Conservation (phyloP, 306 rosid species). For the Citrullus amarus region DNA sequence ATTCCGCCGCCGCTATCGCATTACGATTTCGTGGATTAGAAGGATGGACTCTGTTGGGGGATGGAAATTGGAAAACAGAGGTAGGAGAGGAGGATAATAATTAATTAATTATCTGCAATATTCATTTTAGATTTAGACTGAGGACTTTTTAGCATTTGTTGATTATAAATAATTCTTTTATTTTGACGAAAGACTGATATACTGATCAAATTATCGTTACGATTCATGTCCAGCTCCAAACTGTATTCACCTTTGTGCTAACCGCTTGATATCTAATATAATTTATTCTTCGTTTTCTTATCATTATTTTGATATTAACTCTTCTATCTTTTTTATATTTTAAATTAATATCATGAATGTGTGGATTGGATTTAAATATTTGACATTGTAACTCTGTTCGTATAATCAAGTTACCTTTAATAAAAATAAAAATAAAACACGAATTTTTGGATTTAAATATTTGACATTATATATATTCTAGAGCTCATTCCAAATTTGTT, state of each 20-base stretch:
- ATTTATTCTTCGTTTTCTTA: neutral
- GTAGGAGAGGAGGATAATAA: neutral
- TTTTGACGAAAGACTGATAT: neutral
- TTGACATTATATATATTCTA: no score
- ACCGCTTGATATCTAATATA: neutral
- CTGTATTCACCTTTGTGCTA: neutral
- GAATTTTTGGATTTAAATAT: no score
- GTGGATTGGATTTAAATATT: no score
- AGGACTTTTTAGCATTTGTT: neutral
- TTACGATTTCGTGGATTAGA: conserved; percentile 16
- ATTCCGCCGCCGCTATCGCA: conserved; percentile 21
- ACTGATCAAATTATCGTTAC: neutral
- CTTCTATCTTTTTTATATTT: no score
- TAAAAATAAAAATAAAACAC: no score
- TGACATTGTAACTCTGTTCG: no score
- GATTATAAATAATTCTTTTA: neutral
- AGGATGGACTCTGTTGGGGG: neutral
- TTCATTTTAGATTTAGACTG: neutral
- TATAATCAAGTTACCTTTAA: no score
- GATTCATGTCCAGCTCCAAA: neutral
- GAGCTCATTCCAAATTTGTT: no score
- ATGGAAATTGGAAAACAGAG: neutral
- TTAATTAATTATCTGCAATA: neutral
- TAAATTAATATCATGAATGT: no score
- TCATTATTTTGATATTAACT: no score